Base-by-base conservation (phyloP, 2,329 filamentous ascomycete species). In the Mycosphaerella arachidis region DNA sequence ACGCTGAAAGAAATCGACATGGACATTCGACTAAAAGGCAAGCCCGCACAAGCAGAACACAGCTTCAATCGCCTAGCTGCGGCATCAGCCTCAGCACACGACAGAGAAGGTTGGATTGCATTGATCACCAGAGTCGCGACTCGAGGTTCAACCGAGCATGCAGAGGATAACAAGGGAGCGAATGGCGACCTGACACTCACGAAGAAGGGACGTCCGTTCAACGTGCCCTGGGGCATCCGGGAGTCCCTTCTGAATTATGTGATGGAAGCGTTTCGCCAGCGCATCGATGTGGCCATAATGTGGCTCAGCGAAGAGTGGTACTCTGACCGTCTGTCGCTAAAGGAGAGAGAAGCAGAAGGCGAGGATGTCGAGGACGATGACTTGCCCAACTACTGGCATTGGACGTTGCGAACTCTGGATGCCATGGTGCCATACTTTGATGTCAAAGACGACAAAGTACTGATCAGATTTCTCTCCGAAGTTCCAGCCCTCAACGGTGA, bases 261-360 rank as follows among this genome's bases (percentile, higher is more conserved):
- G 52, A 84, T 97, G 63, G 91, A 95, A 64, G 93, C 97, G 72
- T 99, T 96, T 77, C 86, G 93, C 57, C 87, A 84, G 63, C 87
- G 94, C 58, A 92, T 97, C 63, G 92, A 95, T 67, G 84, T 94
- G 24, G 93, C 92, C 1, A 91, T 97, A 55, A 87, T 88, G 7
- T 99, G 94, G 94, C 82, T 99, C 16, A 96, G 89, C 68, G 94
- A 99, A 74, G 94, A 99, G 76, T 99, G 94, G 93, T 97, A 96
- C 75, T 95, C 92, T 69, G 93, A 97, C 73, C 86, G 81, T 48
- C 75, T 91, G 33, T 78, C 82, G 56, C 72, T 77, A 48, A 77
- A 82, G 55, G 60, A 63, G 53, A 60, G 46, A 37, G 55, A 61
- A 51, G 60, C 61, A 13, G 59, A 61, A 6, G 65, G 57, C 4